Percentiles rank a stretch among this genome's conserved stretches.
phyloP scores from a whole-genome alignment of 2,329 filamentous ascomycete species.

The Dichotomopilus funicola region DNA sequence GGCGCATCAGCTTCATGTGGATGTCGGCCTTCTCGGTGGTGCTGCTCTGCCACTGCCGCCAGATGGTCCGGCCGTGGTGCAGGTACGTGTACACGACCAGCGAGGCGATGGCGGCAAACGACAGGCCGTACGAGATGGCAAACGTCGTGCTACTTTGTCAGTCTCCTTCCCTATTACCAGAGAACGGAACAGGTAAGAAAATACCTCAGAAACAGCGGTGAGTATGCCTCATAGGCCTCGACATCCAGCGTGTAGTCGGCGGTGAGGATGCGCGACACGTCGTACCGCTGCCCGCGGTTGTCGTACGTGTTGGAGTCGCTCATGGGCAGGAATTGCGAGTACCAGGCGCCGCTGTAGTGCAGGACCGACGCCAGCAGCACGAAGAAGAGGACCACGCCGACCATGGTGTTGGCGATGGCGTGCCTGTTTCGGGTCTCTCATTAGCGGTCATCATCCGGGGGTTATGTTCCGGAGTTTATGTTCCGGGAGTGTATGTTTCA shows the following conservation, averaged over 20 bases:
- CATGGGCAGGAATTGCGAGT: constrained; percentile 58
- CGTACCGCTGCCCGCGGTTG: constrained; percentile 58
- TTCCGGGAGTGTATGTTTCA: no score
- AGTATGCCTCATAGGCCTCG: constrained; percentile 59
- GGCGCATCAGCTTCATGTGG: constrained; percentile 58
- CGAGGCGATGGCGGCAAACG: constrained; percentile 64
- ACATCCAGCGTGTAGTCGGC: constrained; percentile 56
- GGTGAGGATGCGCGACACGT: constrained; percentile 58
- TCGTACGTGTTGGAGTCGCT: constrained; percentile 66
- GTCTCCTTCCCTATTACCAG: no score
- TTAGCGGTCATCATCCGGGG: no score
- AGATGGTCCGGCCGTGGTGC: constrained; percentile 61
- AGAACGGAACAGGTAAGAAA: background rate
- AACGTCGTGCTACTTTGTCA: constrained; percentile 55
- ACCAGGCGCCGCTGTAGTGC: constrained; percentile 62
- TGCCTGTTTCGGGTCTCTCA: constrained; percentile 36
- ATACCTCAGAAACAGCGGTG: constrained; percentile 57
- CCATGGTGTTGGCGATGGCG: constrained; percentile 65
- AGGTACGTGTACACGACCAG: constrained; percentile 62
- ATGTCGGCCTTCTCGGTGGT: constrained; percentile 55
- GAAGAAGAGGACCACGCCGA: constrained; percentile 61
- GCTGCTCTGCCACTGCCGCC: constrained; percentile 54
- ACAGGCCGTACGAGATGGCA: constrained; percentile 62
- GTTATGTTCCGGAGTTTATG: no score
- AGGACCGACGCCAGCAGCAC: constrained; percentile 52